Percentiles rank a stretch among this genome's conserved stretches.
phyloP scores from a whole-genome alignment of 257 asterid species.

The Vinca minor region DNA sequence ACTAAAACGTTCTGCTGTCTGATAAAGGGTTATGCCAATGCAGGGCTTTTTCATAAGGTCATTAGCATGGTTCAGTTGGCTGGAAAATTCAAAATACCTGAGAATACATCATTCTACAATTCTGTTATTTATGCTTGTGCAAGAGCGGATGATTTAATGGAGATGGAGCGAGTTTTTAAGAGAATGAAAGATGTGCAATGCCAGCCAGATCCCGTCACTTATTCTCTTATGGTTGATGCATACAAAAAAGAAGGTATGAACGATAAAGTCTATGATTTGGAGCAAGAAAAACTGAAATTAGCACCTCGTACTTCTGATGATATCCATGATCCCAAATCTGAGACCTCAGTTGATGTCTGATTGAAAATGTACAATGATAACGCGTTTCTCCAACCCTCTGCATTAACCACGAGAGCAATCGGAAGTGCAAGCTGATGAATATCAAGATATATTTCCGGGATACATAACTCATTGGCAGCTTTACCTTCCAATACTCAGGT shows the following conservation, averaged over 20 bases:
- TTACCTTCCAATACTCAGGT: conserved; percentile 8
- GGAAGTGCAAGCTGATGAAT: neutral
- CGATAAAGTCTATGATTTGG: conserved; percentile 66
- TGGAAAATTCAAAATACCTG: conserved; percentile 73
- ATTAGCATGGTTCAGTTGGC: conserved; percentile 65
- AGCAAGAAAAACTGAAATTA: conserved; percentile 45
- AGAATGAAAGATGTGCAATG: conserved; percentile 73
- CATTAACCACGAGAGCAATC: neutral
- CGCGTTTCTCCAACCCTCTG: neutral
- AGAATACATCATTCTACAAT: conserved; percentile 71
- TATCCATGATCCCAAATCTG: conserved; percentile 11
- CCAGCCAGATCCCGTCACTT: conserved; percentile 59
- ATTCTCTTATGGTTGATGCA: conserved; percentile 66
- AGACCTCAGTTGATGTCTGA: conserved; percentile 2
- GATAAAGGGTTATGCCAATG: conserved; percentile 77
- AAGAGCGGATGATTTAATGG: conserved; percentile 74
- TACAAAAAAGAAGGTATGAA: conserved; percentile 76
- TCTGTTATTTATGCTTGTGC: conserved; percentile 79
- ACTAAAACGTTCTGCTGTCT: conserved; percentile 85
- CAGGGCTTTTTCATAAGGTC: conserved; percentile 74
- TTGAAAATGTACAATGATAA: neutral
- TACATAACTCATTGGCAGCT: neutral
- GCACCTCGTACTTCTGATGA: conserved; percentile 19
- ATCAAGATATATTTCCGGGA: conserved; percentile 3
- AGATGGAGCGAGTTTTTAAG: conserved; percentile 80